phyloP scores from a whole-genome alignment of 768 basidiomycete species.

The Lentinula sp. region DNA sequence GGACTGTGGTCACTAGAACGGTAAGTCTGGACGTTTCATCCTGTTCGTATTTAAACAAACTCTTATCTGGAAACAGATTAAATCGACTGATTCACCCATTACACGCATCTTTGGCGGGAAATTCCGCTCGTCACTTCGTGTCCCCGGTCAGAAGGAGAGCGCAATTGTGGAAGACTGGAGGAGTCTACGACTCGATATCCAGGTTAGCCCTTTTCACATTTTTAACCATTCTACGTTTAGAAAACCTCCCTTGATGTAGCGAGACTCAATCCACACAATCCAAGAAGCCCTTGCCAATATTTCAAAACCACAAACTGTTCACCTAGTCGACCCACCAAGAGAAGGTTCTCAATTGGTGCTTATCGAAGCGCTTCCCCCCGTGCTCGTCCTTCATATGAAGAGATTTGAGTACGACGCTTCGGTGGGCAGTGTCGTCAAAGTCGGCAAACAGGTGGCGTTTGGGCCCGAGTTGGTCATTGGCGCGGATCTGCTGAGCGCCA shows the following conservation, averaged over 20 bases:
- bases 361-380: constrained; percentile 77
- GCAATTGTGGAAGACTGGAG: constrained; percentile 91
- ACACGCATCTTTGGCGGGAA: constrained; percentile 92
- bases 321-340: constrained; percentile 54
- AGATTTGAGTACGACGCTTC: constrained; percentile 81
- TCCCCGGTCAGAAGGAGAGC: constrained; percentile 80
- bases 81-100: constrained; percentile 79
- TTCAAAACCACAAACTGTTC: constrained; percentile 74
- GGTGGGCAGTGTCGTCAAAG: constrained; percentile 78
- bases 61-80: constrained; percentile 41
- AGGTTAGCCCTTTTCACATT: constrained; percentile 37
- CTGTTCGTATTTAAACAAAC: constrained; percentile 5
- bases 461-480: constrained; percentile 74
- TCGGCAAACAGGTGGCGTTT: constrained; percentile 76
- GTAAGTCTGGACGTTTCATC: constrained; percentile 32
- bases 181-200: constrained; percentile 83
- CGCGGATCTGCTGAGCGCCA: constrained; percentile 58
- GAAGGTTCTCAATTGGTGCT: constrained; percentile 63
- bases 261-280: constrained; percentile 69
- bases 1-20: constrained; percentile 71
- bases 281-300: constrained; percentile 78
- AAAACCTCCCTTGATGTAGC: constrained; percentile 29
- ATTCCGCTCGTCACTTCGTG: constrained; percentile 77
- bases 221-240: not conserved
- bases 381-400: constrained; percentile 87